Base-by-base conservation (phyloP, 805 yeast species). In the Candida morakotiae region DNA sequence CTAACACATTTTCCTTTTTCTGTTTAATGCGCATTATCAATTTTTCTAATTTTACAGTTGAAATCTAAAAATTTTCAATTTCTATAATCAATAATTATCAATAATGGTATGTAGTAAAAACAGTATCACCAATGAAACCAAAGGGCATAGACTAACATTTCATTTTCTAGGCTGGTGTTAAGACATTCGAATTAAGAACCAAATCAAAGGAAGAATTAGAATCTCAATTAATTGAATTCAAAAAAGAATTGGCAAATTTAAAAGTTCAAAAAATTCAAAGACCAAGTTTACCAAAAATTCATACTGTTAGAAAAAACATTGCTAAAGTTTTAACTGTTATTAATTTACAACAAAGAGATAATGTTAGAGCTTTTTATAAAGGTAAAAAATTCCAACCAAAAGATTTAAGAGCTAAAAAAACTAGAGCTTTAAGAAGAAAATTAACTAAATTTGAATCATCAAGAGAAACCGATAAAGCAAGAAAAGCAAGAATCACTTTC, bases 371-470 rank as follows among this genome's bases (percentile, higher is more conserved):
- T 67, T 83, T 86, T 80, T 89, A 89, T 91, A 79, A 80, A 56
- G 93, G 88, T 71, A 83, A 86, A 83, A 89, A 87, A 77, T 85
- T 81, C 83, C 78, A 80, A 71, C 98, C 98, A 79, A 89, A 91
- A 80, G 97, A 89, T 71, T 81, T 93, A 77, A 91, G 98, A 79
- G 95, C 88, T 61, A 93, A 93, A 91, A 87, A 93, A 85, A 93
- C 99, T 75, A 91, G 98, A 83, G 98, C 98, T 72, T 75, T 91
- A 75, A 91, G 98, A 86, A 86, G 98, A 81, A 80, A 82, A 67
- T 80, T 93, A 67, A 81, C 97, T 71, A 77, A 83, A 66, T 71
- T 72, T 72, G 96, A 93, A 78, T 82, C 86, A 68, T 64, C 78
- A 60, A 74, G 75, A 69, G 71, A 74, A 69, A 91, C 98, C 64